Percentiles rank a stretch among this genome's conserved stretches.
These are phyloP conservation scores for Aspergillus indologenus DNA, from an alignment of 495 filamentous ascomycete species.

Conservation along the genomic window DNA sequence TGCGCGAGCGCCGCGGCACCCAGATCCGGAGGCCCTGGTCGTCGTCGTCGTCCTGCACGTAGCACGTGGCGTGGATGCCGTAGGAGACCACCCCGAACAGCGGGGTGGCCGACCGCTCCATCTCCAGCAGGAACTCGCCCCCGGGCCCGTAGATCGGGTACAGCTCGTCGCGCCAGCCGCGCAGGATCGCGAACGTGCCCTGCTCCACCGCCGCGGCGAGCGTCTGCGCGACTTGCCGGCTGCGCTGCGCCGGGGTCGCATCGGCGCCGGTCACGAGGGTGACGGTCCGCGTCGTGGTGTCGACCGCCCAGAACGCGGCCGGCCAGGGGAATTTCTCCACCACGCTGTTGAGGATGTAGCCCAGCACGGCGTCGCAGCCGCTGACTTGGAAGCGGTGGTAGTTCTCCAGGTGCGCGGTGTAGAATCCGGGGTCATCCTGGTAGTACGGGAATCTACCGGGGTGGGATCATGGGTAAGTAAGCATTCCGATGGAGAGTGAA, in stretches of 20 bases:
- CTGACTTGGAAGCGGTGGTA: conserved; percentile 56
- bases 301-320: conserved; percentile 48
- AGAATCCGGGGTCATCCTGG: conserved; percentile 50
- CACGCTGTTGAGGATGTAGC: conserved; percentile 59
- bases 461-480: conserved; percentile 11
- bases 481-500: background rate
- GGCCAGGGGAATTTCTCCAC: conserved; percentile 56
- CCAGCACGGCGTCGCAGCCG: conserved; percentile 51
- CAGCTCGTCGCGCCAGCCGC: conserved; percentile 83
- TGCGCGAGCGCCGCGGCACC: conserved; percentile 71
- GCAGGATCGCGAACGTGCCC: conserved; percentile 65
- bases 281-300: conserved; percentile 46
- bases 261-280: conserved; percentile 37
- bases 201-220: conserved; percentile 61
- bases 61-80: conserved; percentile 86
- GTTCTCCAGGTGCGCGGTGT: conserved; percentile 44
- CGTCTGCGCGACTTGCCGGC: conserved; percentile 53
- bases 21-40: conserved; percentile 66
- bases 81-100: conserved; percentile 87
- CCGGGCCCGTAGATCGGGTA: conserved; percentile 76
- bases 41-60: conserved; percentile 50
- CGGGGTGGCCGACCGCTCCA: conserved; percentile 74
- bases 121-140: conserved; percentile 63
- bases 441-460: conserved; percentile 64
- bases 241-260: conserved; percentile 55